Conservation (phyloP, 2,329 filamentous ascomycete species). For the Escovopsis sp. region DNA sequence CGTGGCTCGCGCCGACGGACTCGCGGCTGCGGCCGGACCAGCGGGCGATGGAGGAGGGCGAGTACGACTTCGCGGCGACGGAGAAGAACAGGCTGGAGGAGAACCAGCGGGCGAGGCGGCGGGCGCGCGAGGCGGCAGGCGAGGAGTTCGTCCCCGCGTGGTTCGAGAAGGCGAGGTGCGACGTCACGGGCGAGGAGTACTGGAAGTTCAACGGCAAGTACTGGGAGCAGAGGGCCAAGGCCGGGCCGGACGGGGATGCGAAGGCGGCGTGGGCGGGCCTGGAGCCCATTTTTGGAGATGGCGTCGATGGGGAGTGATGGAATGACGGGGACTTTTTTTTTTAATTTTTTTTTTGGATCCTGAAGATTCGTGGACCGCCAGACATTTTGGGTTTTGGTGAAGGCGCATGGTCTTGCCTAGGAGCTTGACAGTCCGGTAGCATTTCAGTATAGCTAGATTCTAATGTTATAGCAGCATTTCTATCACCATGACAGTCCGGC, state of each 20-base stretch:
- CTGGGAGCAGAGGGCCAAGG: slow-evolving; percentile 60
- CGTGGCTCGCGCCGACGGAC: slow-evolving; percentile 79
- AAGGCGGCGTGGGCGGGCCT: slow-evolving; percentile 51
- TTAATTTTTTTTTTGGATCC: too few relatives aligned
- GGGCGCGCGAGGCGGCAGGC: slow-evolving; percentile 58
- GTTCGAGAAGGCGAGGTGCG: slow-evolving; percentile 62
- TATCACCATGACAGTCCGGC: too few relatives aligned
- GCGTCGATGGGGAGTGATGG: neutral
- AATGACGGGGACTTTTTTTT: too few relatives aligned
- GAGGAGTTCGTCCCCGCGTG: slow-evolving; percentile 74
- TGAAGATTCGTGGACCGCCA: too few relatives aligned
- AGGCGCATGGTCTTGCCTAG: too few relatives aligned
- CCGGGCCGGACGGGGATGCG: slow-evolving; percentile 41
- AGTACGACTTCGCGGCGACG: slow-evolving; percentile 80
- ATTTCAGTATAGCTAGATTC: too few relatives aligned
- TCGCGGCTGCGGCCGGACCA: slow-evolving; percentile 89
- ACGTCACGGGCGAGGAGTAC: slow-evolving; percentile 73
- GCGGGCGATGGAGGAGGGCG: slow-evolving; percentile 95
- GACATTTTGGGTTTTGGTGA: too few relatives aligned
- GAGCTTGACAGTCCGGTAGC: too few relatives aligned
- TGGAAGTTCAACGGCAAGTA: slow-evolving; percentile 86
- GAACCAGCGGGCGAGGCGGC: slow-evolving; percentile 65
- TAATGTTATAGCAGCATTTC: too few relatives aligned
- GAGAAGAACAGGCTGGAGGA: slow-evolving; percentile 95
- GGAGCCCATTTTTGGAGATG: slow-evolving; percentile 56